Evolutionary conservation across 495 filamentous ascomycete genomes (phyloP).

Genomic region (Lophiostoma macrostomum): DNA sequence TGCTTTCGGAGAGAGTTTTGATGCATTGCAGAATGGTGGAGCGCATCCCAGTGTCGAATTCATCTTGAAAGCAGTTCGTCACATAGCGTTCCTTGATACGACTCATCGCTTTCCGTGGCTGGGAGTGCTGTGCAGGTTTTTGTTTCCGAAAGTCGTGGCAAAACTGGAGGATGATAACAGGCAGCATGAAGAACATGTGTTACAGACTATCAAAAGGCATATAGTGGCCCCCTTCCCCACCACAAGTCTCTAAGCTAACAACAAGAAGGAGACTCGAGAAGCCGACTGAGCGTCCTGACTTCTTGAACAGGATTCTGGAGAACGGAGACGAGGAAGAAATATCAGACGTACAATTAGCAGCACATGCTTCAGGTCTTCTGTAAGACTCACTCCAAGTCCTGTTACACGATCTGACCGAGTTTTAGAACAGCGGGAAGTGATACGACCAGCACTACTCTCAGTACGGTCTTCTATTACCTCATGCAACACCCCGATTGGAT

Average conservation of each 20-base stretch:
- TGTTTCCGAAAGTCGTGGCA: not conserved
- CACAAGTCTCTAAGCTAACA: not conserved
- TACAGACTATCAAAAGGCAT: not conserved
- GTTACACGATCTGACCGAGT: no score
- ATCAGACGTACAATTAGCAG: not conserved
- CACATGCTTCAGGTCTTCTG: not conserved
- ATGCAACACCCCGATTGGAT: not conserved
- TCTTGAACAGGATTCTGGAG: not conserved
- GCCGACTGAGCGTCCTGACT: not conserved
- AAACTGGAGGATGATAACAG: not conserved
- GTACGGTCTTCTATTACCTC: not conserved
- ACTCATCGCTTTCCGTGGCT: not conserved
- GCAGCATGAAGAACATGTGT: not conserved
- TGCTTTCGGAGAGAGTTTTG: conserved; percentile 3
- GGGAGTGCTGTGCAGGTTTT: not conserved
- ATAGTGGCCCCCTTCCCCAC: not conserved
- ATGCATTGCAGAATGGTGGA: conserved; percentile 8
- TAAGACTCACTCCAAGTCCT: no score
- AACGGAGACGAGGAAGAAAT: no score
- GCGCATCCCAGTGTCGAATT: conserved; percentile 3
- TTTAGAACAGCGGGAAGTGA: conserved; percentile 1
- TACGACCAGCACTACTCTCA: not conserved
- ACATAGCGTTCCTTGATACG: not conserved
- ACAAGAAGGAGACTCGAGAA: not conserved
- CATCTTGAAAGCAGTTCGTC: not conserved